Evolutionary conservation across 192 early-diverging fungal species (phyloP), one percentile per base, ranked within the genome.

Genomic region (Podila horticola): DNA sequence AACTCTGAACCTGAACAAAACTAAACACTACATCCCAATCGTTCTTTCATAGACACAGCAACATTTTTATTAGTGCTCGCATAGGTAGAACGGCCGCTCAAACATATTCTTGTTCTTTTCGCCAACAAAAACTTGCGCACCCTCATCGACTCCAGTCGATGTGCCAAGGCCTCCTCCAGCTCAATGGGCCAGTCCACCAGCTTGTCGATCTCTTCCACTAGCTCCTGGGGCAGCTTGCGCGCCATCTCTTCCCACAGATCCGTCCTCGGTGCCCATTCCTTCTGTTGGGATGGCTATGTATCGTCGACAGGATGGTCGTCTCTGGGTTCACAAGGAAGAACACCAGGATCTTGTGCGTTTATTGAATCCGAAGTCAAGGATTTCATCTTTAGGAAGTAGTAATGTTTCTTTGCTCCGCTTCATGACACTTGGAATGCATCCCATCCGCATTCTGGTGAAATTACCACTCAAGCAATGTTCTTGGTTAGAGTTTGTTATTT

Each of bases 251-350:
- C 34, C n/a, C 38, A 0, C n/a, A 68, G 34, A 26, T 55, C 57
- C 29, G 5, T 41, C 19, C 2, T 26, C 20, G 33, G 20, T 28
- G 50, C 58, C 72, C 72, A 74, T 30, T 72, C 86, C 68, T 73
- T 71, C 72, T 92, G 88, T 81, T 94, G 92, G 36, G 90, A 88
- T 3, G 92, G 90, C 7, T 88, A 62, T 88, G 41, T 15, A 72
- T 72, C 2, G 91, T 92, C 15, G 89, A 91, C 1, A 86, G 59
- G 26, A 91, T 82, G 17, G 72, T 77, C 20, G 67, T 66, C 0
- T 83, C 59, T 50, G 2, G 94, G 55, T 95, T 83, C 2, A 95
- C 86, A 34, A 94, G 82, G 83, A 93, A 93, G 60, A 93, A 93
- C 9, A 79, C 83, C 13, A 95, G 64, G 49, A 94, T 92, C 72